These are phyloP conservation scores for Hypsizygus marmoreus DNA, from an alignment of 768 basidiomycete genomes.

Conservation along the genomic window DNA sequence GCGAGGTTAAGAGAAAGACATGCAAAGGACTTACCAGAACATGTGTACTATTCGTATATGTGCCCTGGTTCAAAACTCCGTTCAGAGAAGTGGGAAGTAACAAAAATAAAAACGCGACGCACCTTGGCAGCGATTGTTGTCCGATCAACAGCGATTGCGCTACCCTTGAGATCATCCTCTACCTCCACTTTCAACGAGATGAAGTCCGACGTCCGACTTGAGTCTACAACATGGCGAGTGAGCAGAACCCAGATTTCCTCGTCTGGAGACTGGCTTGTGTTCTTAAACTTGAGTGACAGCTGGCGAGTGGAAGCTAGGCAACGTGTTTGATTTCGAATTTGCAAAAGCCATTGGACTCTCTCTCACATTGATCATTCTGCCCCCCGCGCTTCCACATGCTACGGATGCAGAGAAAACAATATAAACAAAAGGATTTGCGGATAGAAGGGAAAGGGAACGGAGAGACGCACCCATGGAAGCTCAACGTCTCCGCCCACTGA, in stretches of 20 bases:
- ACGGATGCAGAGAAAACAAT: slow-evolving; percentile 16
- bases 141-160: slow-evolving; percentile 27
- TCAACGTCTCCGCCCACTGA: slow-evolving; percentile 48
- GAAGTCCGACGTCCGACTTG: slow-evolving; percentile 62
- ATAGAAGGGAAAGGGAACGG: background rate
- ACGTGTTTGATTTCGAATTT: background rate
- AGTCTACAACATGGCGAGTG: slow-evolving; percentile 70
- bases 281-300: slow-evolving; percentile 34
- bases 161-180: slow-evolving; percentile 40
- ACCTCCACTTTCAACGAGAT: slow-evolving; percentile 61
- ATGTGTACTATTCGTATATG: slow-evolving; percentile 56
- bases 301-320: slow-evolving; percentile 39
- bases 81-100: background rate
- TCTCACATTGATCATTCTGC: slow-evolving; percentile 27
- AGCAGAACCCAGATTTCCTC: slow-evolving; percentile 80
- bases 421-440: background rate
- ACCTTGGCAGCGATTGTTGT: slow-evolving; percentile 43
- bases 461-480: slow-evolving; percentile 67
- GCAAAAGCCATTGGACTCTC: too few relatives aligned
- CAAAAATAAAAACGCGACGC: slow-evolving; percentile 4
- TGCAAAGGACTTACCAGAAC: slow-evolving; percentile 34
- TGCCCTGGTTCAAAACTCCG: slow-evolving; percentile 34
- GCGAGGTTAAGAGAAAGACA: too few relatives aligned
- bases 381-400: slow-evolving; percentile 49
- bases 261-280: slow-evolving; percentile 22